Evolutionary conservation across 352 stramenopile genomes (phyloP).

Genomic region (Globisporangium canariense): DNA sequence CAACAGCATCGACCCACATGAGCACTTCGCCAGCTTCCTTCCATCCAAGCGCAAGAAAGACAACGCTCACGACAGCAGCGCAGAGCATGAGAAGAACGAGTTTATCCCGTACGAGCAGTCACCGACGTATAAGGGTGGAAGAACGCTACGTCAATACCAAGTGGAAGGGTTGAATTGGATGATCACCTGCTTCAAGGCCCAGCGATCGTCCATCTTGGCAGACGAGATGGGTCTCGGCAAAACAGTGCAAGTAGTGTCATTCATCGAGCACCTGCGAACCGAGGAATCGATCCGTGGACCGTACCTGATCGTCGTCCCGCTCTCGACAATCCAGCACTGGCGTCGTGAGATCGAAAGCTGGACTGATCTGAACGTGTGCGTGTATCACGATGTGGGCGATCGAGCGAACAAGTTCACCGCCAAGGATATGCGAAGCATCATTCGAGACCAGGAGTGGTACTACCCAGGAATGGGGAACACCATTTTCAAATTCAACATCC

Average conservation of each 20-base stretch:
- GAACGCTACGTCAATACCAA: constrained; percentile 79
- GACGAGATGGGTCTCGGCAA: constrained; percentile 94
- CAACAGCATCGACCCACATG: constrained; percentile 87
- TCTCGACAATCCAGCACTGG: constrained; percentile 88
- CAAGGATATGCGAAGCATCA: constrained; percentile 85
- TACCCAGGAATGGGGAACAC: constrained; percentile 89
- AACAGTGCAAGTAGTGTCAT: constrained; percentile 94
- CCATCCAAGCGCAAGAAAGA: constrained; percentile 32
- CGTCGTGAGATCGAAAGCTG: constrained; percentile 85
- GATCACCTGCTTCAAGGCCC: constrained; percentile 83
- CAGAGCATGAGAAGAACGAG: constrained; percentile 38
- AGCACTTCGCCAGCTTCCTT: constrained; percentile 87
- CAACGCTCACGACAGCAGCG: constrained; percentile 15
- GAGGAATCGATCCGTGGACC: constrained; percentile 83
- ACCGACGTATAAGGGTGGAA: constrained; percentile 83
- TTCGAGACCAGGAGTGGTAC: constrained; percentile 87
- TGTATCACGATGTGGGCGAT: constrained; percentile 96
- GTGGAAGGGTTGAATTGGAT: constrained; percentile 90
- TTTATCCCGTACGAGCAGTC: constrained; percentile 90
- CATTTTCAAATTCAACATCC: constrained; percentile 87
- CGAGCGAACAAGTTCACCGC: constrained; percentile 74
- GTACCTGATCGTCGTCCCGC: constrained; percentile 82
- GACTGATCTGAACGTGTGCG: constrained; percentile 98
- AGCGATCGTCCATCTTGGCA: constrained; percentile 85
- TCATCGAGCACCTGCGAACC: constrained; percentile 87